Evolutionary conservation across 108 stramenopile species (phyloP).

Genomic region (Nitzschia sp.): DNA sequence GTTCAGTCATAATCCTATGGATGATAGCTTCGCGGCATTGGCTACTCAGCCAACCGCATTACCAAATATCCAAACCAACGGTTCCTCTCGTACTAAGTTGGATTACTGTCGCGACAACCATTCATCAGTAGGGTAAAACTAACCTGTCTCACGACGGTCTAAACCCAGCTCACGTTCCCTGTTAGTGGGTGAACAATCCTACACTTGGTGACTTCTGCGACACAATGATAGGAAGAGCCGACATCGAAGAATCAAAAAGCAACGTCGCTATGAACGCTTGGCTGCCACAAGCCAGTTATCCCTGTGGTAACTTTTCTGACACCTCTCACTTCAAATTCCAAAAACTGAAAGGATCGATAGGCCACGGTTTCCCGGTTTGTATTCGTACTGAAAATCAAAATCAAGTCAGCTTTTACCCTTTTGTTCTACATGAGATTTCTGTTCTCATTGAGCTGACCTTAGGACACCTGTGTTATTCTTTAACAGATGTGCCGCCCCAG

Average conservation of each 20-base stretch:
- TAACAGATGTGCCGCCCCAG: constrained; percentile 97
- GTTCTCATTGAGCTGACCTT: constrained; percentile 97
- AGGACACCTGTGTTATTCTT: constrained; percentile 87
- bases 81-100: constrained; percentile 99
- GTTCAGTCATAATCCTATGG: constrained; percentile 94
- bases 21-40: constrained; percentile 94
- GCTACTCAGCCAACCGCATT: constrained; percentile 90
- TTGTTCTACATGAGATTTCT: constrained; percentile 93
- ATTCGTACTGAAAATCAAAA: constrained; percentile 96
- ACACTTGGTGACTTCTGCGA: constrained; percentile 96
- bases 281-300: constrained; percentile 98
- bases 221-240: constrained; percentile 97
- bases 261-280: constrained; percentile 87
- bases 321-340: constrained; percentile 95
- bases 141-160: constrained; percentile 98
- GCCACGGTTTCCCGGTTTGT: constrained; percentile 96
- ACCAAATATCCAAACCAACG: constrained; percentile 97
- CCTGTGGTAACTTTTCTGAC: constrained; percentile 99
- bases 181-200: constrained; percentile 97
- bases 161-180: constrained; percentile 97
- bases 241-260: constrained; percentile 95
- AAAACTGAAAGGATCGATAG: constrained; percentile 97
- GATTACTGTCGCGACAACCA: constrained; percentile 94
- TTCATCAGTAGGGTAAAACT: constrained; percentile 94
- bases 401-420: constrained; percentile 92